These are phyloP conservation scores for Rhodotorula mucilaginosa DNA, from an alignment of 1,284 basidiomycete genomes.

Conservation along the genomic window DNA sequence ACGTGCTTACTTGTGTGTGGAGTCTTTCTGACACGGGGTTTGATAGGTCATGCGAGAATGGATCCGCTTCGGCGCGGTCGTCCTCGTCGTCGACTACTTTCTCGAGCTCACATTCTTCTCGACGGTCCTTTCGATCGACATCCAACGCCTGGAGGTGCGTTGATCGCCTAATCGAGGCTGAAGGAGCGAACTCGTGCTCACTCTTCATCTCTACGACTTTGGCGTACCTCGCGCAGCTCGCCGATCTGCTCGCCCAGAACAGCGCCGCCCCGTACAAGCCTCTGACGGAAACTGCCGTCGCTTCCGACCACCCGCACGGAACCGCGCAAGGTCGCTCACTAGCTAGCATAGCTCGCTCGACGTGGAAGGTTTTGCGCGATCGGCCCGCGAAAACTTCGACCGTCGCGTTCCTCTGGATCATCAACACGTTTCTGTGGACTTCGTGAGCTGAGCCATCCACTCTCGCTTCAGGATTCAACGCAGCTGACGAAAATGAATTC, in stretches of 20 bases:
- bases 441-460: constrained; percentile 8
- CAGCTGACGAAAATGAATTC: too few species aligned
- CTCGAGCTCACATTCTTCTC: constrained; percentile 88
- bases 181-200: too few species aligned
- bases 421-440: constrained; percentile 50
- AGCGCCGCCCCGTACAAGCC: constrained; percentile 50
- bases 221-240: constrained; percentile 55
- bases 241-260: constrained; percentile 69
- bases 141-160: constrained; percentile 77
- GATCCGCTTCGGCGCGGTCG: constrained; percentile 88
- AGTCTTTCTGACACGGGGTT: not conserved
- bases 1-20: constrained; percentile 49
- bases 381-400: constrained; percentile 37
- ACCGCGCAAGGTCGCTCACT: not conserved
- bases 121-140: constrained; percentile 83
- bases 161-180: not conserved
- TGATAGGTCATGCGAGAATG: constrained; percentile 79
- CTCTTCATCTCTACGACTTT: not conserved
- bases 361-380: constrained; percentile 19
- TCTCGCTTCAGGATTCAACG: not conserved
- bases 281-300: constrained; percentile 40
- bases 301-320: not conserved
- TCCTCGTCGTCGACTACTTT: constrained; percentile 94
- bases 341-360: not conserved
- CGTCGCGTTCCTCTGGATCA: constrained; percentile 45